Conservation (phyloP, 257 asterid genomes). For the Henckelia pumila region DNA sequence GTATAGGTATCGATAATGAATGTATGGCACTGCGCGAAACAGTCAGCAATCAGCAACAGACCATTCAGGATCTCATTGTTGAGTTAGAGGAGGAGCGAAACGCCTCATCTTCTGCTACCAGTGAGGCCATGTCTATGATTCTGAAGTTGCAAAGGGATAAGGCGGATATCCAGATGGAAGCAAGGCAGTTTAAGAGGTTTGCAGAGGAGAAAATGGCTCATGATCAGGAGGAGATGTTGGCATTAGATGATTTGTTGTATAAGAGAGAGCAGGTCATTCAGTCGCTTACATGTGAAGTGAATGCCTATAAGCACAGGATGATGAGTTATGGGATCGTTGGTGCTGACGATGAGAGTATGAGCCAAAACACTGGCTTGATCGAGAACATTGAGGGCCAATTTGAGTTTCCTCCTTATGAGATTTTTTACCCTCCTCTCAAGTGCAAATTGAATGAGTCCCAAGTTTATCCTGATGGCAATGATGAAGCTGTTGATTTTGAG, state of each 20-base stretch:
- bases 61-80: conserved; percentile 57
- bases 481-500: conserved; percentile 64
- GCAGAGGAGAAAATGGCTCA: conserved; percentile 94
- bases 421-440: conserved; percentile 69
- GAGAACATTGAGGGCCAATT: conserved; percentile 45
- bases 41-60: conserved; percentile 70
- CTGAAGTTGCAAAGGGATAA: conserved; percentile 91
- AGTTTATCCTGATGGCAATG: conserved; percentile 43
- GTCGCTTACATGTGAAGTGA: conserved; percentile 73
- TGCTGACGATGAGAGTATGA: conserved; percentile 43
- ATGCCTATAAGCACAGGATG: conserved; percentile 77
- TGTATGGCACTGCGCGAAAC: conserved; percentile 74
- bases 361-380: conserved; percentile 41
- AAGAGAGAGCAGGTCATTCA: conserved; percentile 78
- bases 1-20: conserved; percentile 73
- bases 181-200: conserved; percentile 80
- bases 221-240: conserved; percentile 69
- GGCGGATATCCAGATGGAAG: conserved; percentile 90
- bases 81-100: conserved; percentile 98
- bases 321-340: conserved; percentile 77
- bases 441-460: conserved; percentile 43
- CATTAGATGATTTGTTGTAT: conserved; percentile 79
- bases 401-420: conserved; percentile 45
- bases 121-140: conserved; percentile 96
- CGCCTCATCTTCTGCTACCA: conserved; percentile 91